Evolutionary conservation across 345 rosid genomes (phyloP).

Genomic region (Dimocarpus longan): DNA sequence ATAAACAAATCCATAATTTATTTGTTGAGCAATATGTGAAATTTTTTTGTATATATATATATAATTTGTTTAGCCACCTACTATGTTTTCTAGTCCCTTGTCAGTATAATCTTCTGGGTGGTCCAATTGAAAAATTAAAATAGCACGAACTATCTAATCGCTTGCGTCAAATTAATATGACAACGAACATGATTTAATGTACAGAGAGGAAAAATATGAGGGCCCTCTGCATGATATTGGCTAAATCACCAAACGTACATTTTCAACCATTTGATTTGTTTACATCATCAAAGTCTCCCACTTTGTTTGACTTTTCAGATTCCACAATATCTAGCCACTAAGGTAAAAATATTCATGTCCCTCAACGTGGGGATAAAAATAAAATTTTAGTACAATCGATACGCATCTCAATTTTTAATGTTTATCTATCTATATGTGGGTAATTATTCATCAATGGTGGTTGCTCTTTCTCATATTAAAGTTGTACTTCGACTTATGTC

Average conservation of each 20-base stretch:
- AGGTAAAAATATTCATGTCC: too few species aligned
- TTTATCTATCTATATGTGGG: too few species aligned
- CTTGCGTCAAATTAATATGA: neutral
- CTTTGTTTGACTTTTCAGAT: too few species aligned
- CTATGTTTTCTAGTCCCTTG: neutral
- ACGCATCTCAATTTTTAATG: too few species aligned
- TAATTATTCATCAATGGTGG: too few species aligned
- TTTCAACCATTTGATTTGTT: conserved; percentile 18
- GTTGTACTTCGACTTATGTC: too few species aligned
- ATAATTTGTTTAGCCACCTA: neutral
- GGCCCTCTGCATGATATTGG: neutral
- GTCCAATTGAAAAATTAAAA: neutral
- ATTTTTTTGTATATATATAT: neutral
- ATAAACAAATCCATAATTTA: neutral
- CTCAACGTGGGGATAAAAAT: too few species aligned
- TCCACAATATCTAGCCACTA: too few species aligned
- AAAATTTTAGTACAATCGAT: too few species aligned
- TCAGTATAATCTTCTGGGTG: neutral
- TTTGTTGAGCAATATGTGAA: conserved; percentile 12
- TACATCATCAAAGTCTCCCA: neutral
- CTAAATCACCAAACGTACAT: neutral
- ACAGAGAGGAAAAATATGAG: too few species aligned
- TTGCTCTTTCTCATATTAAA: too few species aligned
- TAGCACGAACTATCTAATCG: neutral
- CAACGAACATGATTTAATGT: neutral